Evolutionary conservation across 2,329 filamentous ascomycete species (phyloP).

Genomic region (Botrytis byssoidea): DNA sequence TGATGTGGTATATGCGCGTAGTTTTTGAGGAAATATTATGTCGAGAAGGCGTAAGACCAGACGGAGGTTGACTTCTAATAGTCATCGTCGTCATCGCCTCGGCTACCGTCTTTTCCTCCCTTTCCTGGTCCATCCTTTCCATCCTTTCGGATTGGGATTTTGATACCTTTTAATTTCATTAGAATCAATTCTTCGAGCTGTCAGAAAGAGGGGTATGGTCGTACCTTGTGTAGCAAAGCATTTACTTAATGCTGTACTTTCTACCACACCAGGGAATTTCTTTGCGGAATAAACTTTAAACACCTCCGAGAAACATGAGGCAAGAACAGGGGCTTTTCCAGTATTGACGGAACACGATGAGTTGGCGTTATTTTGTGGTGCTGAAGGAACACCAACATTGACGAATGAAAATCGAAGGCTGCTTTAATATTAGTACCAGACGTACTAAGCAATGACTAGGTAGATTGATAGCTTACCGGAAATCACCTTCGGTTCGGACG

Average conservation of each 20-base stretch:
- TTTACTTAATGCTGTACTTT: conserved; percentile 87
- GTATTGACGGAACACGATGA: conserved; percentile 60
- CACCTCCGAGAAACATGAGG: conserved; percentile 79
- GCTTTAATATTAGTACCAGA: conserved; percentile 13
- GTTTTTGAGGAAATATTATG: neutral
- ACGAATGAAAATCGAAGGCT: conserved; percentile 74
- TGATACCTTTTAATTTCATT: conserved; percentile 12
- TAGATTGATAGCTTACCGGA: conserved; percentile 61
- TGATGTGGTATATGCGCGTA: neutral
- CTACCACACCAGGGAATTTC: conserved; percentile 96
- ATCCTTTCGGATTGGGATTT: conserved; percentile 89
- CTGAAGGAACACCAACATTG: conserved; percentile 63
- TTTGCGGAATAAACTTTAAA: conserved; percentile 97
- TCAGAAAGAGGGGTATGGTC: conserved; percentile 43
- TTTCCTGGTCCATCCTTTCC: conserved; percentile 67
- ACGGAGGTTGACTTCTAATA: neutral
- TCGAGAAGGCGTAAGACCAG: neutral
- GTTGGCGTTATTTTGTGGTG: conserved; percentile 32
- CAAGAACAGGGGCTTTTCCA: conserved; percentile 76
- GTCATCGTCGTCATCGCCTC: conserved; percentile 33
- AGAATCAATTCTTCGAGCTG: neutral
- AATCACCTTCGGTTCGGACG: conserved; percentile 86
- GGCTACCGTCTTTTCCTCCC: conserved; percentile 33
- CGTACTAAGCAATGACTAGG: neutral
- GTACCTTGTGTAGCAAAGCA: conserved; percentile 91